Evolutionary conservation across 179 eudicot genomes (phyloP), one percentile per base, ranked within the genome.

Genomic region (Drosera spatulata): DNA sequence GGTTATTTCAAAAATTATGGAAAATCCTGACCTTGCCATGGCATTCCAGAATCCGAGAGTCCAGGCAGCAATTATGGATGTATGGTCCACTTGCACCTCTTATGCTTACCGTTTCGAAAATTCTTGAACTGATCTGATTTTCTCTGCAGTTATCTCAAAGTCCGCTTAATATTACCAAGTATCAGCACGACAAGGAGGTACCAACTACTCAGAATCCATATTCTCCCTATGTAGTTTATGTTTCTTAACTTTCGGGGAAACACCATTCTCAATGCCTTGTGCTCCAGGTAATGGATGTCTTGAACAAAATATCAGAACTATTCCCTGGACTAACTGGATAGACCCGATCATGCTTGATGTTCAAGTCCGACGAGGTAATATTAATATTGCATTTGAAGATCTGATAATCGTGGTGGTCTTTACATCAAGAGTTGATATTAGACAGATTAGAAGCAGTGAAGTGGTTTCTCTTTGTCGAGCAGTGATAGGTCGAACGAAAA

Each of bases 151-250:
- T 86, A 60, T 91, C 98, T 1, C 89, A 84, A 70, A 88, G 88
- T 64, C 96, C 98, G 10, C 43, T 81, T 80, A 91, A 89, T 61
- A 86, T 91, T 39, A 69, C 84, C 56, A 88, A 91, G 61, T 91
- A 91, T 70, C 96, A 91, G 78, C 84, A 88, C 45, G 98, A 91
- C 69, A 77, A 80, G 73, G 98, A 91, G 98, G 98, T 91, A 80
- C 10, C 33, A 22, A 22, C 7, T 45, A 10, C 10, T 45, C 8
- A 45, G 49, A 6, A 45, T 45, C 10, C 10, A 6, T 6, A 10
- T 10, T 6, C 10, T 45, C 10, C 10, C 49, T 45, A 10, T 45
- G 49, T 45, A 45, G 7, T 45, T 45, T 22, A 22, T 22, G 33
- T 22, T 22, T 22, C 33, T 22, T 22, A 22, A 22, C 33, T 22